Percentiles rank a stretch among this genome's conserved stretches.
phyloP scores from a whole-genome alignment of 148 eudicot genomes.

The Rhododendron vialii region DNA sequence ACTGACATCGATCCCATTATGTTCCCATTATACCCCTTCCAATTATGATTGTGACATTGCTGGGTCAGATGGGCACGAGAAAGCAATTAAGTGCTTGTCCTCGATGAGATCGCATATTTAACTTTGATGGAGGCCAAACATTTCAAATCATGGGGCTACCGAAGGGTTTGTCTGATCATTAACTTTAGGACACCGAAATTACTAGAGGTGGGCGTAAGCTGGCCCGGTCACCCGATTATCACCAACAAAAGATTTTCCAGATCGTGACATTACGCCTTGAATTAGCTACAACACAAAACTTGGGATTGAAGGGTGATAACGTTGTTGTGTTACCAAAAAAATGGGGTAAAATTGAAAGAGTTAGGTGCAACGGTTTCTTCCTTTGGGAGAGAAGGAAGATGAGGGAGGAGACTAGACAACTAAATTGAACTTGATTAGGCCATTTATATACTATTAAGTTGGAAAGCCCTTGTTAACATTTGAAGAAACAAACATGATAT shows the following conservation, averaged over 20 bases:
- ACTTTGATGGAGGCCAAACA: too few species aligned
- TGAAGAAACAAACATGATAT: not conserved
- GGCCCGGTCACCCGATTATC: too few species aligned
- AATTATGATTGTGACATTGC: not conserved
- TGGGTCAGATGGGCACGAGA: too few species aligned
- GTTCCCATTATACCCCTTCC: not conserved
- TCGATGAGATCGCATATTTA: too few species aligned
- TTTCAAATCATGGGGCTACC: too few species aligned
- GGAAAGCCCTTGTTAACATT: not conserved
- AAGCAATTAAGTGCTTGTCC: too few species aligned
- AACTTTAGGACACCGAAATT: too few species aligned
- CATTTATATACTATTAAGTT: not conserved
- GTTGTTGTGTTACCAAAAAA: not conserved
- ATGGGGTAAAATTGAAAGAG: not conserved
- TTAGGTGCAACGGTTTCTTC: not conserved
- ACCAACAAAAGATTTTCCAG: not conserved
- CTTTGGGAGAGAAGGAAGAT: not conserved
- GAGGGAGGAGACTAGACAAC: not conserved
- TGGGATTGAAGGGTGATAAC: not conserved
- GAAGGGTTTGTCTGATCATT: too few species aligned
- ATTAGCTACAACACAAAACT: not conserved
- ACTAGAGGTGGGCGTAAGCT: too few species aligned
- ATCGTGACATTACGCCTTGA: not conserved
- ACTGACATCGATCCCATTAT: not conserved
- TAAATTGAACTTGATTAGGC: not conserved